Evolutionary conservation across 2,329 filamentous ascomycete genomes (phyloP).

Genomic region (Colletotrichum tropicicola): DNA sequence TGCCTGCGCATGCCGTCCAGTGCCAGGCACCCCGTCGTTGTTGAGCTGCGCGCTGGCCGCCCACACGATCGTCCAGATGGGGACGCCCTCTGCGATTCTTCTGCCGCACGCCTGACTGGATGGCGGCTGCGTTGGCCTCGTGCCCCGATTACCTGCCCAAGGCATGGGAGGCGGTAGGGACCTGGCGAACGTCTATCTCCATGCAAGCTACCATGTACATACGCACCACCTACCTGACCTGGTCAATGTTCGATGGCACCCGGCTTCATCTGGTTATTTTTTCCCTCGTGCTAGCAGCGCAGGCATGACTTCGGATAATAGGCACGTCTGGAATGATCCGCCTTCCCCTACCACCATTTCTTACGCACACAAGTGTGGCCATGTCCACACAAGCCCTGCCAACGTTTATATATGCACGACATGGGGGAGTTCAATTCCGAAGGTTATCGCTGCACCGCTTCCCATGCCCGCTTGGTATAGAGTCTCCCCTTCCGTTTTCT

Average conservation of each 20-base stretch:
- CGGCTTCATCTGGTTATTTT: conserved; percentile 1
- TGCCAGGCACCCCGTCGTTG: too few species aligned
- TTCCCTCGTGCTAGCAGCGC: background rate
- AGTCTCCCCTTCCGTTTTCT: too few species aligned
- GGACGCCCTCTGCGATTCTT: background rate
- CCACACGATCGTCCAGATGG: background rate
- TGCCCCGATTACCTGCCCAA: background rate
- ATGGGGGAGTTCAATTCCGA: conserved; percentile 13
- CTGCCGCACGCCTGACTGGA: background rate
- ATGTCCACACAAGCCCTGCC: conserved; percentile 4
- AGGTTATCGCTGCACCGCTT: conserved; percentile 15
- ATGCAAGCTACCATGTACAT: background rate
- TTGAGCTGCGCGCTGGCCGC: too few species aligned
- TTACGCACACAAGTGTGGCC: background rate
- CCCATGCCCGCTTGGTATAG: background rate
- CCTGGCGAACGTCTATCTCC: background rate
- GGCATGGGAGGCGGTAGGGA: background rate
- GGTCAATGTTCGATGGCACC: background rate
- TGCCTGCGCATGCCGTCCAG: too few species aligned
- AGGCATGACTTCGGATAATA: background rate
- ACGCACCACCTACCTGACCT: background rate
- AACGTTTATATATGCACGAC: conserved; percentile 24
- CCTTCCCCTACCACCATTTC: background rate
- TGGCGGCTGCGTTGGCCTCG: background rate
- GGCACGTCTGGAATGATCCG: background rate